phyloP scores from a whole-genome alignment of 306 rosid species.

The Senna siamea region DNA sequence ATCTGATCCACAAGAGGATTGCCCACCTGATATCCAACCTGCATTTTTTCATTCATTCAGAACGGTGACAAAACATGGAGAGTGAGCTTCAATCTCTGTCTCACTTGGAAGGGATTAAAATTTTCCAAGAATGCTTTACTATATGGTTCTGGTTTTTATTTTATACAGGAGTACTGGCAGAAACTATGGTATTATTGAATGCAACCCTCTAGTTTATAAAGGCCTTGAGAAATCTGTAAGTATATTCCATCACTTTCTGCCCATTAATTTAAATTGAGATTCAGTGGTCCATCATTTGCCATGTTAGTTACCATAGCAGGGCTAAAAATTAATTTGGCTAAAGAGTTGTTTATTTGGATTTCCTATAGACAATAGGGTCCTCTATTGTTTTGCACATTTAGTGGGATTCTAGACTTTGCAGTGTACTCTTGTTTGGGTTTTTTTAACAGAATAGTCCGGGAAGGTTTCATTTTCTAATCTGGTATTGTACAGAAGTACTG shows the following conservation, averaged over 20 bases:
- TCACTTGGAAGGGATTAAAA: constrained; percentile 21
- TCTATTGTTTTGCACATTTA: background rate
- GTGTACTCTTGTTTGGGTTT: background rate
- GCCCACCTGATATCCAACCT: constrained; percentile 81
- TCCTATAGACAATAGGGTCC: background rate
- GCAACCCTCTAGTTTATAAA: constrained; percentile 79
- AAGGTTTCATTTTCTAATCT: no score
- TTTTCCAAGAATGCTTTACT: constrained; percentile 30
- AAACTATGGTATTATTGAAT: constrained; percentile 77
- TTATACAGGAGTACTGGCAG: constrained; percentile 57
- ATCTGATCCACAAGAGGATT: constrained; percentile 62
- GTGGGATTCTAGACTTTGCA: background rate
- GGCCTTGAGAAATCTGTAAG: constrained; percentile 87
- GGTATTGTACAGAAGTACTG: no score
- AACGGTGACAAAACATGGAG: constrained; percentile 48
- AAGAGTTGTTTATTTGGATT: background rate
- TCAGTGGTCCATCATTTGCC: constrained; percentile 27
- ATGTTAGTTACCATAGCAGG: background rate
- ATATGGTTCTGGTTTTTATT: constrained; percentile 30
- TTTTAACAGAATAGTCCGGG: background rate
- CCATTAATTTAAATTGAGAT: constrained; percentile 33
- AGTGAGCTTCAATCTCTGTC: constrained; percentile 55
- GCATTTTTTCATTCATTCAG: constrained; percentile 77
- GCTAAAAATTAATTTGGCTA: background rate
- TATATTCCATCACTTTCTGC: constrained; percentile 36